Base-by-base conservation (phyloP, 2,329 filamentous ascomycete genomes). In the Neocatenulostroma microsporum region DNA sequence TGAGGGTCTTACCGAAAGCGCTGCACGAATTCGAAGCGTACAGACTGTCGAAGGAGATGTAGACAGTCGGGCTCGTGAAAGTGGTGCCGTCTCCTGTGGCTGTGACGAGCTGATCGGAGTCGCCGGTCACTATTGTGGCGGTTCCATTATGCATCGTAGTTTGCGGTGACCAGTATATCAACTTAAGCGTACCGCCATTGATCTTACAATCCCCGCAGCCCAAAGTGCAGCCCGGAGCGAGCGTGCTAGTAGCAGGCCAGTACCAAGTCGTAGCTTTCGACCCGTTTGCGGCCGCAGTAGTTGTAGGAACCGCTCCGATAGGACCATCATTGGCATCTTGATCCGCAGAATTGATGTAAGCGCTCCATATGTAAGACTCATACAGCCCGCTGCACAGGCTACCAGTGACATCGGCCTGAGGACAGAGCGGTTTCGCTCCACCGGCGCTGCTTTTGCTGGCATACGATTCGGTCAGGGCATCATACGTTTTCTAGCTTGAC, bases 101-200 rank as follows among this genome's bases (percentile, higher is more conserved):
- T 7, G 42, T 47, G 8, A 40, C 34, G 41, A 4, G 12, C 31
- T 18, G 30, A 24, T 26, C 13, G 37, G 27, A 18, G 6, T n/a
- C 21, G 37, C 37, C 10, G n/a, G n/a, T n/a, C n/a, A n/a, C n/a
- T n/a, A n/a, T n/a, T n/a, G 44, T 44, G 14, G 39, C 21, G 12
- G 34, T 44, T 9, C 38, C 34, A 14, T 41, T 30, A 14, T 40
- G 34, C 18, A 40, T 30, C 10, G 42, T 38, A 10, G 40, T 44
- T n/a, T 33, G 21, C 7, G 45, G 45, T n/a, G 44, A 44, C 46
- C 46, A 48, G 37, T 42, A 48, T n/a, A 38, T 37, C 5, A 48
- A 21, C 17, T 47, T 37, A 5, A 48, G 44, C 12, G 34, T 46
- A 11, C 36, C 30, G 13, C 44, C 46, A 17, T 37, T 47, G 20